Evolutionary conservation across 306 rosid species (phyloP).

Genomic region (Luffa aegyptiaca): DNA sequence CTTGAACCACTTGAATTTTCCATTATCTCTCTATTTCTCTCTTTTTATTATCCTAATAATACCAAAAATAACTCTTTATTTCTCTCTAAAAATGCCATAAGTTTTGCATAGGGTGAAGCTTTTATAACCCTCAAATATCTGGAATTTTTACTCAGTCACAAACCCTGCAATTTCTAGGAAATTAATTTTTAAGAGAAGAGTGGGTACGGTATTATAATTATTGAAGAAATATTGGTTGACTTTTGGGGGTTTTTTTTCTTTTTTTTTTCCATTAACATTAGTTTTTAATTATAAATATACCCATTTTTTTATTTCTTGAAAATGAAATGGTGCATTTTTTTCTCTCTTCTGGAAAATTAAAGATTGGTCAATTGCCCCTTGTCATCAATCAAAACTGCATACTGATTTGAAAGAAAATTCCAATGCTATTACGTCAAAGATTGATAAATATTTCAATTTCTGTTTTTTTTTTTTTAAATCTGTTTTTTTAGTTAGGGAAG

Average conservation of each 20-base stretch:
- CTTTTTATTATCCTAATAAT: not conserved
- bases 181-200: not conserved
- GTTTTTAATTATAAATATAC: not conserved
- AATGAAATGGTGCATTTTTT: not conserved
- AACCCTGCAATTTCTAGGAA: not conserved
- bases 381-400: not conserved
- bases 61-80: not conserved
- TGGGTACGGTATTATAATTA: not conserved
- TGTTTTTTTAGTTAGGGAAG: too few species aligned
- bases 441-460: not conserved
- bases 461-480: too few species aligned
- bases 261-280: not conserved
- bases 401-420: not conserved
- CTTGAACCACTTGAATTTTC: constrained; percentile 28
- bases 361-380: not conserved
- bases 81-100: not conserved
- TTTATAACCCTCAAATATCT: not conserved
- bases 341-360: not conserved
- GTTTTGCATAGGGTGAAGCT: not conserved
- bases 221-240: not conserved
- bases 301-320: not conserved
- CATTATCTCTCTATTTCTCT: not conserved
- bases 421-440: not conserved
- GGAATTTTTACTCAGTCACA: not conserved
- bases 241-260: not conserved